Evolutionary conservation across 331 rosid species (phyloP).

Genomic region (Spiraea crenata): DNA sequence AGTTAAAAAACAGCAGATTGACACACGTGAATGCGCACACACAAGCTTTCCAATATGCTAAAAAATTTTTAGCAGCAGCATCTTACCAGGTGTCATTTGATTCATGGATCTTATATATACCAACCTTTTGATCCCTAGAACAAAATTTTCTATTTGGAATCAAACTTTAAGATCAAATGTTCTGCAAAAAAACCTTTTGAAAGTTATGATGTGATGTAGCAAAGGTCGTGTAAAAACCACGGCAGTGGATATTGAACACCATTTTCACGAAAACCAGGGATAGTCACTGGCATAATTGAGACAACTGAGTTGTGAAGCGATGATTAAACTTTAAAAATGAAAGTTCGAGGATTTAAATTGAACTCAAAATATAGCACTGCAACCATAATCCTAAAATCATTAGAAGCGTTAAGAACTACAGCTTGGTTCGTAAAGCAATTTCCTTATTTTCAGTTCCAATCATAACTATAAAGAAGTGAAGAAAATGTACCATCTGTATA

Average conservation of each 20-base stretch:
- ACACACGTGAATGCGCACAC: neutral
- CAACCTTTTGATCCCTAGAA: neutral
- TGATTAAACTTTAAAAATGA: neutral
- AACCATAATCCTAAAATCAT: neutral
- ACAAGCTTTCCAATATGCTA: neutral
- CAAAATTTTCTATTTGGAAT: neutral
- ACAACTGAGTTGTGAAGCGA: neutral
- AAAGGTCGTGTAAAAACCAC: neutral
- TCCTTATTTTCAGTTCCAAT: neutral
- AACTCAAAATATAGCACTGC: neutral
- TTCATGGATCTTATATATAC: neutral
- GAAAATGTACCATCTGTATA: constrained; percentile 61
- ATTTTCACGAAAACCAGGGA: neutral
- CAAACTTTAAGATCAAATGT: neutral
- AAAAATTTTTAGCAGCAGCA: neutral
- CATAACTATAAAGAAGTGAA: neutral
- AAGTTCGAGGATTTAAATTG: neutral
- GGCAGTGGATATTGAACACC: neutral
- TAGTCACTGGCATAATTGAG: neutral
- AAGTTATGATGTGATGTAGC: neutral
- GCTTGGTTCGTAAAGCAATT: neutral
- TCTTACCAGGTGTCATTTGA: neutral
- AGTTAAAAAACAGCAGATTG: too few relatives aligned
- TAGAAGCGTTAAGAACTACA: neutral
- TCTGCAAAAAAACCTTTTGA: neutral